Conservation (phyloP, 306 rosid species). For the Citrullus amarus region DNA sequence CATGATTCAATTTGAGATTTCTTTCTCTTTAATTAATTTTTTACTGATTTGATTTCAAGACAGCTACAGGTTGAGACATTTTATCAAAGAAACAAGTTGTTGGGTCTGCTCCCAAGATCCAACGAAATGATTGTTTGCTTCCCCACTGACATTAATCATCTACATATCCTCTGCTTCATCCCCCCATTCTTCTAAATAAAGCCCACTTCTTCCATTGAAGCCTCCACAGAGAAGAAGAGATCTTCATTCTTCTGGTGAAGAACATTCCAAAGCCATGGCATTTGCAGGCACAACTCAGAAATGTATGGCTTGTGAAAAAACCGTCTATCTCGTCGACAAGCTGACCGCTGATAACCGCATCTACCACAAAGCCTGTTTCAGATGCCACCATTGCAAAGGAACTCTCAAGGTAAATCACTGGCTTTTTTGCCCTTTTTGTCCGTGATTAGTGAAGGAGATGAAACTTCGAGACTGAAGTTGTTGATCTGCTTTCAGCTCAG, state of each 20-base stretch:
- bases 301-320: constrained; percentile 98
- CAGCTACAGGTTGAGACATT: constrained; percentile 7
- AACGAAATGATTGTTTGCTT: constrained; percentile 5
- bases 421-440: background rate
- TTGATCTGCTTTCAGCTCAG: constrained; percentile 62
- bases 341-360: constrained; percentile 84
- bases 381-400: constrained; percentile 98
- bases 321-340: constrained; percentile 92
- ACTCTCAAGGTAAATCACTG: constrained; percentile 71
- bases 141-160: background rate
- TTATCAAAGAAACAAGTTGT: constrained; percentile 8
- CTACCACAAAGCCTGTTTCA: constrained; percentile 92
- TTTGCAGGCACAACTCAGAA: constrained; percentile 99
- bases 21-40: background rate
- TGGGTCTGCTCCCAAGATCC: constrained; percentile 2
- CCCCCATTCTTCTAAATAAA: background rate
- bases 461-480: background rate
- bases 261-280: constrained; percentile 39
- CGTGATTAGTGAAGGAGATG: background rate
- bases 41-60: background rate
- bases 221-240: background rate
- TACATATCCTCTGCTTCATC: background rate
- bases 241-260: background rate
- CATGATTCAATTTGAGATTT: background rate
- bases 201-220: background rate